phyloP scores from a whole-genome alignment of 345 rosid species.

The Eucalyptus globulus region DNA sequence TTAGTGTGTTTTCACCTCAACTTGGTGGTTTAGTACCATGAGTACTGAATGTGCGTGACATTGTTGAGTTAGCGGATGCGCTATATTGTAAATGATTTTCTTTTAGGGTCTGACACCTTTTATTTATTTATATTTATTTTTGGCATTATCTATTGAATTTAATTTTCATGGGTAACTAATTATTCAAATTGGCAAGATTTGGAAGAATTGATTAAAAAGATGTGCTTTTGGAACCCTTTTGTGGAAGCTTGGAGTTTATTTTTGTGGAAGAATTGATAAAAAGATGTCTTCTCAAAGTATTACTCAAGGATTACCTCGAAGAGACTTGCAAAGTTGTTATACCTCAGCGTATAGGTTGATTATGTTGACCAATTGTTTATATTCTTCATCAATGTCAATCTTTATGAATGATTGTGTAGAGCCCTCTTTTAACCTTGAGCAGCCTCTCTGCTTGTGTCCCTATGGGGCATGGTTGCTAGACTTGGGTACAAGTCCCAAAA shows the following conservation, averaged over 20 bases:
- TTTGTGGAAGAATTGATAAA: too few relatives aligned
- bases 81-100: not conserved
- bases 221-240: too few relatives aligned
- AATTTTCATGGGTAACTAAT: too few relatives aligned
- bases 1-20: not conserved
- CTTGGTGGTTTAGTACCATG: not conserved
- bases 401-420: not conserved
- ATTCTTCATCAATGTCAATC: not conserved
- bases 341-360: conserved; percentile 57
- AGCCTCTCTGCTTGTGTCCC: not conserved
- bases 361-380: not conserved
- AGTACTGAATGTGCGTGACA: not conserved
- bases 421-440: not conserved
- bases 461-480: not conserved
- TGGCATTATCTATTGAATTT: not conserved
- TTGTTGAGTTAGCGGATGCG: not conserved
- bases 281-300: conserved; percentile 60
- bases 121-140: too few relatives aligned
- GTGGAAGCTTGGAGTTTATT: too few relatives aligned
- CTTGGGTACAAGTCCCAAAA: not conserved
- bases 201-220: too few relatives aligned
- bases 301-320: conserved; percentile 74
- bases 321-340: conserved; percentile 82
- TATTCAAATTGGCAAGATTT: too few relatives aligned
- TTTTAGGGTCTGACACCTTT: not conserved